Base-by-base conservation (phyloP, 345 rosid genomes). In the Eucalyptus leucophloia region DNA sequence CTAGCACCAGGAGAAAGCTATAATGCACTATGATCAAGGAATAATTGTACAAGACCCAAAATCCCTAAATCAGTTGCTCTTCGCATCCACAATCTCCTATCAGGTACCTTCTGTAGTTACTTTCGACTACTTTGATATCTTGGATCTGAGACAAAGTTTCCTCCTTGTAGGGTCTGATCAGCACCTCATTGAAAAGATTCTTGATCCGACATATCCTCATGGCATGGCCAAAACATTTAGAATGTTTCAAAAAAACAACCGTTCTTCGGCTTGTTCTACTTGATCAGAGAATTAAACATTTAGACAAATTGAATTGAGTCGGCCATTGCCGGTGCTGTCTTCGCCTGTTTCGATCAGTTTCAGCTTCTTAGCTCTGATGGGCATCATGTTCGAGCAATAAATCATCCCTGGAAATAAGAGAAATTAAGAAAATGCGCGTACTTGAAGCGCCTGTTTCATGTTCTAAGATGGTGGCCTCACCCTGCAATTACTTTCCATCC, bases 1-100 rank as follows among this genome's bases (percentile, higher is more conserved):
- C 92, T 96, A 92, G 95, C 96, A 34, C 99, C 99, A 3, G 99
- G 97, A 88, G 99, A 98, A 90, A 96, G 97, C 92, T 97, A 90
- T 91, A 96, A 96, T 26, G 95, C 89, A 67, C 89, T 89, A 53
- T 96, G 98, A 97, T 94, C 93, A 90, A 91, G 86, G 93, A 94
- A 87, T 96, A 92, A 89, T 45, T 96, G 42, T 91, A 86, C 24
- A 53, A 53, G 24, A 7, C 56, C 56, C 56, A 53, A 53, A 53
- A 53, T 53, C 56, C 23, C 7, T 18, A 19, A 17, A 53, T 53
- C 24, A 17, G 4, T 18, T 53, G 9, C 56, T 18, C 56, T 53
- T 53, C 56, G 24, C 56, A 53, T 53, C 23, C 9, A 18, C 24
- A 53, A 53, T 53, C 56, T 53, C 56, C 24, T 3, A 19, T 19